phyloP scores from a whole-genome alignment of 2,329 filamentous ascomycete genomes.

The Talaromyces marneffei region DNA sequence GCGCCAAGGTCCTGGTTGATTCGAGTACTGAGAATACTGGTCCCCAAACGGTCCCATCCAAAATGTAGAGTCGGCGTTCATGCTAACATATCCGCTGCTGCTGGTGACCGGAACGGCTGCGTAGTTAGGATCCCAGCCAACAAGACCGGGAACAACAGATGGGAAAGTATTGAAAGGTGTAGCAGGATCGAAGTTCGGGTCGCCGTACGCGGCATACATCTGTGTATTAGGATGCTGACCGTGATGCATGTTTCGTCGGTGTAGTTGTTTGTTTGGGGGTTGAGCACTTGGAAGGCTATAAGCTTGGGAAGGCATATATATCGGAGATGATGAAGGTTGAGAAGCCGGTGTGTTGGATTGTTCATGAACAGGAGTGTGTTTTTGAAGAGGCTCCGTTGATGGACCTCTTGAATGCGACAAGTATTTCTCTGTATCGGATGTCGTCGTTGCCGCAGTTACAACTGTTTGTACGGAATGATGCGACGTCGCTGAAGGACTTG shows the following conservation, averaged over 20 bases:
- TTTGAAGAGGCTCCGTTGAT: conserved; percentile 28
- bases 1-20: conserved; percentile 44
- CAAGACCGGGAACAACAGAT: conserved; percentile 35
- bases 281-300: conserved; percentile 16
- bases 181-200: conserved; percentile 30
- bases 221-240: conserved; percentile 20
- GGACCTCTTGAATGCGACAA: conserved; percentile 31
- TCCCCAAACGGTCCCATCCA: conserved; percentile 42
- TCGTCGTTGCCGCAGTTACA: conserved; percentile 24
- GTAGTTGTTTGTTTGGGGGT: conserved; percentile 12
- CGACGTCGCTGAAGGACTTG: conserved; percentile 36
- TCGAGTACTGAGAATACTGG: conserved; percentile 45
- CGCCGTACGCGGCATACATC: conserved; percentile 20
- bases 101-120: conserved; percentile 33
- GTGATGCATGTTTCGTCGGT: conserved; percentile 12
- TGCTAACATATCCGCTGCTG: conserved; percentile 30
- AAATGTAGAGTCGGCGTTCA: conserved; percentile 34
- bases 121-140: conserved; percentile 39
- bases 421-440: conserved; percentile 25
- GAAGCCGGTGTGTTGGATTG: conserved; percentile 17
- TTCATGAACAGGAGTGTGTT: conserved; percentile 22
- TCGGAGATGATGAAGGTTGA: conserved; percentile 16
- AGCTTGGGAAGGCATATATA: conserved; percentile 18
- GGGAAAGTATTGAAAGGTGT: conserved; percentile 38
- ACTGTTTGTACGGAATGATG: conserved; percentile 29